Conservation (phyloP, 106 monocot species). For the Dendrobium nobile region DNA sequence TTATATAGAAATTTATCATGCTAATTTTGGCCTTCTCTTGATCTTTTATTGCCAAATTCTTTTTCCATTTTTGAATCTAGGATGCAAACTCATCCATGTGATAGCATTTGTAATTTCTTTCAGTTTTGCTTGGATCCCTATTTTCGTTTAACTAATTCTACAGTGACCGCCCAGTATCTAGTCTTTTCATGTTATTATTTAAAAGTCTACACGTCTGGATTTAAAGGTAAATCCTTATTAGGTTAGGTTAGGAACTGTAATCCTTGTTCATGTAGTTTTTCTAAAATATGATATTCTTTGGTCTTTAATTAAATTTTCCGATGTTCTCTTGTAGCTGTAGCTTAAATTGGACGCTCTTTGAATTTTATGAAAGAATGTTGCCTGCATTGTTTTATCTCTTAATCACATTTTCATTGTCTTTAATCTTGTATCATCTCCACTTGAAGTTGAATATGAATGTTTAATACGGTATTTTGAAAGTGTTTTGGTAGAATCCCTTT, state of each 20-base stretch:
- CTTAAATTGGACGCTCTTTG: neutral
- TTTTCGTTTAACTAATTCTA: neutral
- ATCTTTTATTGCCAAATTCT: neutral
- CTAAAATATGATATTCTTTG: neutral
- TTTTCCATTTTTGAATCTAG: neutral
- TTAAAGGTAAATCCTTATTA: neutral
- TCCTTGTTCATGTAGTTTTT: neutral
- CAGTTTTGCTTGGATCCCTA: neutral
- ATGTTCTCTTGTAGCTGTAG: neutral
- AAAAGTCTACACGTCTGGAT: neutral
- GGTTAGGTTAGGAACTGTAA: neutral
- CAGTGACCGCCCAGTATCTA: neutral
- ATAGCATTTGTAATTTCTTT: neutral
- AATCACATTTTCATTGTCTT: neutral
- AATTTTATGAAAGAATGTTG: neutral
- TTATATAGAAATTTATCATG: neutral
- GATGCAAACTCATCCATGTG: neutral
- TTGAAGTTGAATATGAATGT: neutral
- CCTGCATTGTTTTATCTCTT: neutral
- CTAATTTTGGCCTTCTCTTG: neutral
- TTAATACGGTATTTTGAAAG: neutral
- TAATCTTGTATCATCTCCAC: neutral
- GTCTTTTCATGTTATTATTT: neutral
- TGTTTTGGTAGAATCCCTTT: neutral
- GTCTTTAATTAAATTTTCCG: neutral